Base-by-base conservation (phyloP, 495 filamentous ascomycete genomes). In the Astrocystis sublimbata region DNA sequence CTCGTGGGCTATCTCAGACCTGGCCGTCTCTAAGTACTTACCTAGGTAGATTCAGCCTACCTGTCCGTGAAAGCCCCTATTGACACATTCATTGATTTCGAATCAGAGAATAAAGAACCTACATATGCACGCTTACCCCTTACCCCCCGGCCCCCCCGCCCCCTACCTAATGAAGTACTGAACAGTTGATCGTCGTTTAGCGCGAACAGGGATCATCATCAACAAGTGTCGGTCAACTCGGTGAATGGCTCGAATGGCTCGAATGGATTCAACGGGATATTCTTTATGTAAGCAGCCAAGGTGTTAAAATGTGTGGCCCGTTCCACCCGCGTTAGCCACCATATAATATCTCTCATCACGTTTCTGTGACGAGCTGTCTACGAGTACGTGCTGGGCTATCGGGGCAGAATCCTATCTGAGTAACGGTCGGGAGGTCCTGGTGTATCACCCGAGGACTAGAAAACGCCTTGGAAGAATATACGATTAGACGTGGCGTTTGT, bases 271-370 rank as follows among this genome's bases (percentile, higher is more conserved):
- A n/a, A n/a, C n/a, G n/a, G n/a, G n/a, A n/a, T n/a, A n/a, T n/a
- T n/a, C n/a, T n/a, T 54, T 56, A 56, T 35, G 52, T 56, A 42
- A 56, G 52, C 51, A 3, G 19, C 31, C 33, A 12, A 49, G 45
- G 9, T 4, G 30, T 1, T 15, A 49, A 10, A 28, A 4, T 5
- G 8, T 28, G 45, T 47, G 45, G 23, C 45, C n/a, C 50, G 26
- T 54, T 33, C 30, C 33, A 54, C 51, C 8, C 33, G 21, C 31
- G 33, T 9, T 30, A 15, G 26, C 26, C 8, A 17, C 6, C n/a
- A 6, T 23, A 15, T 6, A 8, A 19, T 8, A 7, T 19, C 40
- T 30, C 46, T 21, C 17, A 4, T n/a, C 30, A 15, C 7, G 30
- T 52, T 35, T 10, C 8, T 13, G 17, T 52, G 49, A 52, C 35